Evolutionary conservation across 192 early-diverging fungal species (phyloP).

Genomic region (Powellomyces hirtus): DNA sequence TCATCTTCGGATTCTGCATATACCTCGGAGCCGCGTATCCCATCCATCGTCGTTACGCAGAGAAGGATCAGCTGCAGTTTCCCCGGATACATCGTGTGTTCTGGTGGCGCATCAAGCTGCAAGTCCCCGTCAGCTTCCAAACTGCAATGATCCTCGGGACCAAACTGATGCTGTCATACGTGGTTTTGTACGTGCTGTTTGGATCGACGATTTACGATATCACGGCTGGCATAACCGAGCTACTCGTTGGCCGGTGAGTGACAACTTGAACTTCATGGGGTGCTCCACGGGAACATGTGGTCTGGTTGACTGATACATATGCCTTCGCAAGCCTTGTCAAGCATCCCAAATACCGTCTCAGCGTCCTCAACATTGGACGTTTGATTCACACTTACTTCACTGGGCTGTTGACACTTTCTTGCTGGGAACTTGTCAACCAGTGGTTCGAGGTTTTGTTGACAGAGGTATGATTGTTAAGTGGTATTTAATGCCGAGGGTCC

Average conservation of each 20-base stretch:
- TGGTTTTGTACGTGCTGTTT: neutral
- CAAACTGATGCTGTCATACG: neutral
- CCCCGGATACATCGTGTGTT: conserved; percentile 2
- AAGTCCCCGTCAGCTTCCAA: neutral
- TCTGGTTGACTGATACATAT: too few relatives aligned
- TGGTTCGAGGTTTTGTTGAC: conserved; percentile 25
- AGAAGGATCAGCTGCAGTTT: conserved; percentile 22
- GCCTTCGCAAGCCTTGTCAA: neutral
- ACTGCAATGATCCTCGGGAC: neutral
- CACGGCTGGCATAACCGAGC: neutral
- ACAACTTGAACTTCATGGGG: too few relatives aligned
- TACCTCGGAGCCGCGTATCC: conserved; percentile 11
- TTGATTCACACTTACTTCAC: conserved; percentile 6
- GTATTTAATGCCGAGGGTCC: neutral
- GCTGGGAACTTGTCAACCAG: conserved; percentile 13
- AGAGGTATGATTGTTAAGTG: conserved; percentile 9
- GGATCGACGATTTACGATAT: neutral
- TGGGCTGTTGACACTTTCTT: neutral
- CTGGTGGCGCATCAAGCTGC: conserved; percentile 7
- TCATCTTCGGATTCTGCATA: neutral
- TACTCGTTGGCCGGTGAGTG: neutral
- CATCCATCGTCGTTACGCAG: conserved; percentile 1
- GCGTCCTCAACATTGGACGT: neutral
- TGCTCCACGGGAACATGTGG: too few relatives aligned
- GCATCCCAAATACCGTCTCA: neutral